Evolutionary conservation across 176 grass and related monocot species (phyloP), one percentile per base, ranked within the genome.

Genomic region (Avena atlantica): DNA sequence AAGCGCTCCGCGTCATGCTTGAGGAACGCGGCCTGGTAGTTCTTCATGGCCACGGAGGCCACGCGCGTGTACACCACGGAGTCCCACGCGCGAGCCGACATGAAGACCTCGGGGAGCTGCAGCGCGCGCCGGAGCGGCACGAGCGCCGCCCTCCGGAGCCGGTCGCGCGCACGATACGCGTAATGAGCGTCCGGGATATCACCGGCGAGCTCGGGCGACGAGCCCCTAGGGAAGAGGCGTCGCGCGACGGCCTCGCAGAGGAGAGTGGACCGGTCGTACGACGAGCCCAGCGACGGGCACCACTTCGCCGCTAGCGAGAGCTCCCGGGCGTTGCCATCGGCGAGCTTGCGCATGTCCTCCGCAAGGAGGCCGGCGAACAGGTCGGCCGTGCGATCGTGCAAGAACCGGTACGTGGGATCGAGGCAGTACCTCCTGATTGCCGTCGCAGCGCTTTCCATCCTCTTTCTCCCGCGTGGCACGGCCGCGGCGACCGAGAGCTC

Each of bases 11-110:
- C 53, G 74, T 97, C 91, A 83, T 93, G 89, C 57, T 91, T 85
- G 49, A 82, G 62, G 80, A 95, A 95, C 58, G 82, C 42, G 2
- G 84, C 50, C 65, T 88, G 94, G 82, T 95, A 93, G 83, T 89
- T 87, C 47, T 85, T 97, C 95, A 97, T 97, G 58, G 92, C 89
- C 27, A 95, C 91, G 50, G 92, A 94, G 9, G 89, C 89, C 13
- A 97, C 89, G 87, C 89, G 90, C 42, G 89, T 83, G 91, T 97
- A 97, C 20, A 76, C 55, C 17, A 97, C 80, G 4, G 71, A 76
- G 1, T 75, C 86, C 95, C 89, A 93, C 67, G 84, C 88, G 16
- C 78, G 56, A 31, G 75, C 84, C 74, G 88, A 82, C 79, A 95
- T 93, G 89, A 93, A 91, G 1, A 93, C 44, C 86, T 97, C 93